Evolutionary conservation across 2,329 filamentous ascomycete species (phyloP).

Genomic region (Botryosphaeria dothidea): DNA sequence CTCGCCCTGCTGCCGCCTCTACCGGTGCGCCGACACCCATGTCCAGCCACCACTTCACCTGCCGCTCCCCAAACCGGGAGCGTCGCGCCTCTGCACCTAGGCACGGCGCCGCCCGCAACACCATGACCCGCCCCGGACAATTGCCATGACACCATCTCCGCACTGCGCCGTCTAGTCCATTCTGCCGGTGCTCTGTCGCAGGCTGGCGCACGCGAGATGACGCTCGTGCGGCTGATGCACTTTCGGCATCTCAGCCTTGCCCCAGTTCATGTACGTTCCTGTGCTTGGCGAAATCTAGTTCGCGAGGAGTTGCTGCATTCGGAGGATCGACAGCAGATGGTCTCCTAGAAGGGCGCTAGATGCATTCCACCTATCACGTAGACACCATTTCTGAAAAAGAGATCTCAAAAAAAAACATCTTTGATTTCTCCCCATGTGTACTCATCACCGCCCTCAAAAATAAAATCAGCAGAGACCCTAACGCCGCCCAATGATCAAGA

Average conservation of each 20-base stretch:
- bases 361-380: not conserved
- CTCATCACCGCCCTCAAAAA: not conserved
- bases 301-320: slow-evolving; percentile 8
- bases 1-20: slow-evolving; percentile 10
- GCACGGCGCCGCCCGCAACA: not conserved
- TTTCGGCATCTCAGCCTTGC: slow-evolving; percentile 3
- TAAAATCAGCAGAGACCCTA: slow-evolving; percentile 14
- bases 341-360: not conserved
- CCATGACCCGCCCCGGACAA: not conserved
- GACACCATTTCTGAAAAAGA: not conserved
- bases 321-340: not conserved
- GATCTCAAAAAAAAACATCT: not conserved
- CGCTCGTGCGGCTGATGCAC: slow-evolving; percentile 8
- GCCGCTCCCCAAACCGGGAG: not conserved
- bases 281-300: slow-evolving; percentile 2
- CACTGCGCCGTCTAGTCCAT: not conserved
- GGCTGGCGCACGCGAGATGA: not conserved
- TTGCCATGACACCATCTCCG: not conserved
- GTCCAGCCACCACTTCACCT: not conserved
- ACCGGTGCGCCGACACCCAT: not conserved
- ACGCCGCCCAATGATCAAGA: slow-evolving; percentile 36
- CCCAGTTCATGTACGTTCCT: slow-evolving; percentile 1
- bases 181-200: not conserved
- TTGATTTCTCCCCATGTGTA: not conserved
- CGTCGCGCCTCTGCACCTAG: not conserved